phyloP scores from a whole-genome alignment of 2,329 filamentous ascomycete species.

The Cadophora sp. region DNA sequence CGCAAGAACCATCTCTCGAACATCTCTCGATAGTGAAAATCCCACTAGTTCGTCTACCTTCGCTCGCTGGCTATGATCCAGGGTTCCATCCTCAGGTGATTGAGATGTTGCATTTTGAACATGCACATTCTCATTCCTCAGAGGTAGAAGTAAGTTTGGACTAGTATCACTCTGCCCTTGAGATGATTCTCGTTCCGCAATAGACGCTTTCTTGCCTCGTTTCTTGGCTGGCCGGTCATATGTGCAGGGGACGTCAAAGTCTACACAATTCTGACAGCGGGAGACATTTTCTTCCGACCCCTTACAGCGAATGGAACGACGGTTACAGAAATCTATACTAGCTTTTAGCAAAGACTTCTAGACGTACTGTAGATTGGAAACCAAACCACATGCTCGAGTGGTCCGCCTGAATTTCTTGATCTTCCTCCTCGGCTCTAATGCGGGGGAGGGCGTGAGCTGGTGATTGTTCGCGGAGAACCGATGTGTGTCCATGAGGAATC shows the following conservation, averaged over 20 bases:
- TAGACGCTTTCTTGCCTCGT: constrained; percentile 40
- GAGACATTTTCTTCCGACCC: constrained; percentile 46
- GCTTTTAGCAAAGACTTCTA: neutral
- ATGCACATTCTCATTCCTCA: neutral
- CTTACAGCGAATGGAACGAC: constrained; percentile 54
- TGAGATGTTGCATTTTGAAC: constrained; percentile 16
- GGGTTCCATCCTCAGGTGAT: constrained; percentile 7
- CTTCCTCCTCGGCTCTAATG: neutral
- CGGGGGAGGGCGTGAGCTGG: neutral
- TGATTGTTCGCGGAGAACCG: neutral
- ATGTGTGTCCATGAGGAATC: neutral
- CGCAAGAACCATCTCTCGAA: constrained; percentile 32
- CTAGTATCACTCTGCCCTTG: constrained; percentile 19
- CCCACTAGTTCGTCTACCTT: neutral
- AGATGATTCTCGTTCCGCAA: constrained; percentile 6
- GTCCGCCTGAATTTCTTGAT: constrained; percentile 1
- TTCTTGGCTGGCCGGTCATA: constrained; percentile 54
- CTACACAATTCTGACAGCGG: constrained; percentile 56
- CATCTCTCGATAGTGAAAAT: constrained; percentile 5
- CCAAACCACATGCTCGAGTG: neutral
- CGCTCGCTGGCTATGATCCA: neutral
- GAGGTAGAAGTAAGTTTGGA: constrained; percentile 13
- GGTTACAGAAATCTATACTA: constrained; percentile 55
- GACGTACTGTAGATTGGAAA: neutral
- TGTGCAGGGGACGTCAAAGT: constrained; percentile 57